These are phyloP conservation scores for Trametes gibbosa DNA, from an alignment of 768 basidiomycete genomes.

Conservation along the genomic window DNA sequence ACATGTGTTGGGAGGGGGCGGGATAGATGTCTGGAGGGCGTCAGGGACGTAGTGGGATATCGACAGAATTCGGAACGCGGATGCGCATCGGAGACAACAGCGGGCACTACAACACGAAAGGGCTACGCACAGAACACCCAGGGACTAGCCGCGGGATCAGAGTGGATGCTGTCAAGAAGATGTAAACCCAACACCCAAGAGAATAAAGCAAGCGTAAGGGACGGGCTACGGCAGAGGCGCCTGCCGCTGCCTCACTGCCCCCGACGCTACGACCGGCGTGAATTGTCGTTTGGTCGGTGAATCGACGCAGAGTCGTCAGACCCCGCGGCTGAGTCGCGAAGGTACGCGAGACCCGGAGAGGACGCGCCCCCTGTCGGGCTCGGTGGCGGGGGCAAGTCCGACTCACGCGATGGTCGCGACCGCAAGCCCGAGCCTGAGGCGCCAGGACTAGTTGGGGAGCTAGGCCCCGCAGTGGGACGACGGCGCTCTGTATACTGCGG, in stretches of 20 bases:
- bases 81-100: not conserved
- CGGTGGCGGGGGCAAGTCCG: conserved; percentile 1
- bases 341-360: conserved; percentile 5
- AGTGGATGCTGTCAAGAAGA: not conserved
- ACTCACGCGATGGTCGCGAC: not conserved
- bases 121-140: conserved; percentile 3
- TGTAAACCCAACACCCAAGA: not conserved
- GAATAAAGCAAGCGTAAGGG: not conserved
- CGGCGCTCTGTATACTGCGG: conserved; percentile 65
- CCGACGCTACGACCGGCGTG: conserved; percentile 10
- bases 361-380: not conserved
- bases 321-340: not conserved
- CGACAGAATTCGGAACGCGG: not conserved
- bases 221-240: not conserved
- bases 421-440: not conserved
- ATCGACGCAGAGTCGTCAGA: not conserved
- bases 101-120: not conserved
- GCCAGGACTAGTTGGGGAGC: not conserved
- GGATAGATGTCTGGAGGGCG: not conserved
- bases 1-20: not conserved
- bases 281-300: not conserved
- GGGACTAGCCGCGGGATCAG: not conserved
- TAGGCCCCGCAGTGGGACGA: not conserved
- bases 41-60: not conserved
- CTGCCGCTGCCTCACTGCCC: not conserved